Percentiles rank a stretch among this genome's conserved stretches.
Conservation (phyloP, 495 filamentous ascomycete species). For the Lineolata rhizophorae region DNA sequence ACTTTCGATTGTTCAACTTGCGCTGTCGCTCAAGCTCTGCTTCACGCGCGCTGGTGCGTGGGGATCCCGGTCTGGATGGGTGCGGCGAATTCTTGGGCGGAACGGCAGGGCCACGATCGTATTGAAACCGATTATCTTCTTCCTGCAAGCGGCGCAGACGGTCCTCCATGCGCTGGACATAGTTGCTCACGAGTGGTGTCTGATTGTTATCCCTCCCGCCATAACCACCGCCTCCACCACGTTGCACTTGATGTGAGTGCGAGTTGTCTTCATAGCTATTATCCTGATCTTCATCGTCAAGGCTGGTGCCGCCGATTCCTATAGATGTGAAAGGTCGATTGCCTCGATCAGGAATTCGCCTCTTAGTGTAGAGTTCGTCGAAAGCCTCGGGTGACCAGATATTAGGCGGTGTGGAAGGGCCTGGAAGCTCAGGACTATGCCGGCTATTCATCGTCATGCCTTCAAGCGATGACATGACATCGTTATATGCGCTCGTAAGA, state of each 20-base stretch:
- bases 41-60: conserved; percentile 28
- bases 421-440: conserved; percentile 27
- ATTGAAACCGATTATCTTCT: no score
- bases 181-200: conserved; percentile 54
- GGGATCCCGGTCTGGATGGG: conserved; percentile 22
- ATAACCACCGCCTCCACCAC: conserved; percentile 17
- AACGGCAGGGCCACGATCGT: conserved; percentile 17
- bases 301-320: conserved; percentile 34
- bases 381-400: conserved; percentile 90
- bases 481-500: conserved; percentile 84
- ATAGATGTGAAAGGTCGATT: no score
- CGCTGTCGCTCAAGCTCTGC: no score
- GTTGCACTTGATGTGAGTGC: no score
- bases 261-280: conserved; percentile 18
- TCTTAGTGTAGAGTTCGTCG: conserved; percentile 29
- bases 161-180: conserved; percentile 75
- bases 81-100: conserved; percentile 20
- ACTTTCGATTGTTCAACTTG: conserved; percentile 40
- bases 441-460: conserved; percentile 48
- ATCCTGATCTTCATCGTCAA: conserved; percentile 1
- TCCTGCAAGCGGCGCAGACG: conserved; percentile 51
- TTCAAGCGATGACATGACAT: conserved; percentile 89
- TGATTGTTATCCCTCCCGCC: conserved; percentile 21
- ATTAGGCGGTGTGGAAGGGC: conserved; percentile 28
- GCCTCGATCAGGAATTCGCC: no score